Conservation (phyloP, 768 basidiomycete species). For the Leucocoprinus birnbaumii region DNA sequence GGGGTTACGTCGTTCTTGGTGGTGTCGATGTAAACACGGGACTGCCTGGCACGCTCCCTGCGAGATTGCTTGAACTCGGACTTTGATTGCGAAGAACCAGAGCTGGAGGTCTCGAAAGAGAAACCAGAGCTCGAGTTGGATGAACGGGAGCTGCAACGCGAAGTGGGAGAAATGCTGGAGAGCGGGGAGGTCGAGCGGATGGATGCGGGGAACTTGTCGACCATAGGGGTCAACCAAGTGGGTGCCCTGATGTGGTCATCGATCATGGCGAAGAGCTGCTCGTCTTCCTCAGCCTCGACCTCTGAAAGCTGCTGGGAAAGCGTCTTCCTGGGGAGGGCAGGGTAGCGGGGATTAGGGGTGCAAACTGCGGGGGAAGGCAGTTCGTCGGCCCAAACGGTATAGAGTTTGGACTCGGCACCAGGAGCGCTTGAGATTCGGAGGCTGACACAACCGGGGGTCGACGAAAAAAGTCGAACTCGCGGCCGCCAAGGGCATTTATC, state of each 20-base stretch:
- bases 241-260: conserved; percentile 68
- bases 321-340: conserved; percentile 43
- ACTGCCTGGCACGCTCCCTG: conserved; percentile 66
- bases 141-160: conserved; percentile 69
- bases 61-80: conserved; percentile 51
- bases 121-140: conserved; percentile 66
- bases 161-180: conserved; percentile 58
- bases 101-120: conserved; percentile 52
- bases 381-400: conserved; percentile 70
- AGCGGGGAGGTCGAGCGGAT: conserved; percentile 55
- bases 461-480: conserved; percentile 79
- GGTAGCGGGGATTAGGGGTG: conserved; percentile 21
- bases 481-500: conserved; percentile 65
- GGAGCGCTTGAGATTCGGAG: conserved; percentile 45
- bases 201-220: conserved; percentile 54
- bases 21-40: conserved; percentile 70
- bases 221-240: conserved; percentile 66
- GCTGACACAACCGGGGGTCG: conserved; percentile 76
- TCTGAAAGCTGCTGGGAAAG: conserved; percentile 74
- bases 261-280: conserved; percentile 72
- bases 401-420: conserved; percentile 32
- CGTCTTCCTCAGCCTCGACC: conserved; percentile 68
- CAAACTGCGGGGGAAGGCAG: conserved; percentile 26
- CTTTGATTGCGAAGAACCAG: conserved; percentile 38
- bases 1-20: conserved; percentile 79